A percentile compares a stretch with the other conserved stretches of the same genome.
phyloP scores from a whole-genome alignment of 148 eudicot genomes.

The Fallopia convolvulus region DNA sequence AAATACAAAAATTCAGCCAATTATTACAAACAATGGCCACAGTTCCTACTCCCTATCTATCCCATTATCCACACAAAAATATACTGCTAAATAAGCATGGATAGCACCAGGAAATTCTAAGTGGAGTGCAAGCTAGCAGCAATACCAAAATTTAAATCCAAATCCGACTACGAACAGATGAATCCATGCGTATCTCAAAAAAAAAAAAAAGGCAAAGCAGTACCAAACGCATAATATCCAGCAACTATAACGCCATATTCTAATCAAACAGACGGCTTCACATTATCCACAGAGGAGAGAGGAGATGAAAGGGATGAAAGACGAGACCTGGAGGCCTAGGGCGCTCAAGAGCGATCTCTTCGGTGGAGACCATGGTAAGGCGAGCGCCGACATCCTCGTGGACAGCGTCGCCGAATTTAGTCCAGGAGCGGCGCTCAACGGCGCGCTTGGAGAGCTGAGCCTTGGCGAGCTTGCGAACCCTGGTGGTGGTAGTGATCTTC shows the following conservation, averaged over 20 bases:
- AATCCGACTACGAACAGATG: neutral
- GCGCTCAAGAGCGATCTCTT: slow-evolving; percentile 63
- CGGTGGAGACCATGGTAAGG: slow-evolving; percentile 73
- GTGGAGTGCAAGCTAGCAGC: neutral
- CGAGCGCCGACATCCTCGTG: slow-evolving; percentile 53
- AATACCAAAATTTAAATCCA: neutral
- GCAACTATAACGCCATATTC: neutral
- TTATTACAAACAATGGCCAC: neutral
- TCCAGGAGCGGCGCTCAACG: slow-evolving; percentile 64
- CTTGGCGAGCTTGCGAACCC: slow-evolving; percentile 56
- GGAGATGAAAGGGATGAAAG: neutral
- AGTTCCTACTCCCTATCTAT: no score
- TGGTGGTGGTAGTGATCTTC: slow-evolving; percentile 57
- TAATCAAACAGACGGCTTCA: neutral
- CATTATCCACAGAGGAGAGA: neutral
- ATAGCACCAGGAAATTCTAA: neutral
- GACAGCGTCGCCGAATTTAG: slow-evolving; percentile 76
- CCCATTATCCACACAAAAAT: neutral
- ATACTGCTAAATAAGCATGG: neutral
- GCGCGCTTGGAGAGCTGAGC: slow-evolving; percentile 67
- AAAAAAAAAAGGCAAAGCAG: neutral
- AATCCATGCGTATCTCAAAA: neutral
- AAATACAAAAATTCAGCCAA: neutral
- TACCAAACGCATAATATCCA: neutral
- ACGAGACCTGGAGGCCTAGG: slow-evolving; percentile 50